Conservation (phyloP, 306 rosid genomes). For the Citrullus mucosospermus region DNA sequence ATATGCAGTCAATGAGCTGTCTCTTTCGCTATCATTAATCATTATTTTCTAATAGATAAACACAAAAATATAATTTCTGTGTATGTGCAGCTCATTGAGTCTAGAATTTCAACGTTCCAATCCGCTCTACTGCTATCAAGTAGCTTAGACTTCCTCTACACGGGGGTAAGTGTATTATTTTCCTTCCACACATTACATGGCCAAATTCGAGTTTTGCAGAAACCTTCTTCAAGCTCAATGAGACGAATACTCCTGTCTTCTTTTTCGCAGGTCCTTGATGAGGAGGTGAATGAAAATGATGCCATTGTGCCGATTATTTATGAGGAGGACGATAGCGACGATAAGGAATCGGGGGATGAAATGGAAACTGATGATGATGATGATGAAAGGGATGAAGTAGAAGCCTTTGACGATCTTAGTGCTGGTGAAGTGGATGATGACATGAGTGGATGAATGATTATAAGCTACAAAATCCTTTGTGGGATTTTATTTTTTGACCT, state of each 20-base stretch:
- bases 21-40: background rate
- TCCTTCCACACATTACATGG: background rate
- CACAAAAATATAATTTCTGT: background rate
- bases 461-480: background rate
- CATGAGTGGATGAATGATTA: constrained; percentile 23
- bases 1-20: background rate
- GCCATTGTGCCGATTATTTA: constrained; percentile 31
- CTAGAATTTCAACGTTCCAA: constrained; percentile 62
- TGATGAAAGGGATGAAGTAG: constrained; percentile 17
- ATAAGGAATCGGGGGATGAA: constrained; percentile 38
- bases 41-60: background rate
- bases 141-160: constrained; percentile 42
- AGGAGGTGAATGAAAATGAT: constrained; percentile 29
- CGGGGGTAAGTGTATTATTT: constrained; percentile 32
- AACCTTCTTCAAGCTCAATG: background rate
- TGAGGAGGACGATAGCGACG: constrained; percentile 56
- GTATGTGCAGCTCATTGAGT: constrained; percentile 50
- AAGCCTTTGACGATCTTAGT: constrained; percentile 25
- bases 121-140: constrained; percentile 59
- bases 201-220: background rate
- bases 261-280: constrained; percentile 38
- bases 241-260: background rate
- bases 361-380: constrained; percentile 61
- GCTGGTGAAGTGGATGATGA: constrained; percentile 37
- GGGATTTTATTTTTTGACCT: background rate